Conservation (phyloP, 2,329 filamentous ascomycete species). For the Fusarium heterosporum region DNA sequence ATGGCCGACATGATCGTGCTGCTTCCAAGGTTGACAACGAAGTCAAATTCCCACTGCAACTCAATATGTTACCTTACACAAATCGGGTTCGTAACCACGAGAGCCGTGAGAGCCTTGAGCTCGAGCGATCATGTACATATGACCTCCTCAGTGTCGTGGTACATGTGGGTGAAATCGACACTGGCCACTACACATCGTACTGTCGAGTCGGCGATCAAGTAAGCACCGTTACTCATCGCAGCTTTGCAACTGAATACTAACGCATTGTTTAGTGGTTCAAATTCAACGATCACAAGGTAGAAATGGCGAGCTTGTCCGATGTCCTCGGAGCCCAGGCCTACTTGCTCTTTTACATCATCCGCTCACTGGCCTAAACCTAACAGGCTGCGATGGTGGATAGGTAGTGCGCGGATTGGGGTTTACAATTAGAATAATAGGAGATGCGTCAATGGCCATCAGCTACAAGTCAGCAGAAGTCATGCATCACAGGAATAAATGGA, state of each 20-base stretch:
- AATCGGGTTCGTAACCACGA: slow-evolving; percentile 69
- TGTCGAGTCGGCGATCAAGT: slow-evolving; percentile 80
- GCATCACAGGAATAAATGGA: slow-evolving; percentile 13
- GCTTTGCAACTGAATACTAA: slow-evolving; percentile 2
- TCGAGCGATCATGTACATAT: slow-evolving; percentile 78
- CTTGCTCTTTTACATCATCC: slow-evolving; percentile 85
- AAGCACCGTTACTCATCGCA: slow-evolving; percentile 8
- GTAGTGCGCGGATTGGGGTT: not conserved
- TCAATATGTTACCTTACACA: slow-evolving; percentile 93
- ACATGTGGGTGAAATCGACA: slow-evolving; percentile 92
- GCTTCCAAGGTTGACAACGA: slow-evolving; percentile 90
- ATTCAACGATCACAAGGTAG: slow-evolving; percentile 95
- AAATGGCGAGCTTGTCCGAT: slow-evolving; percentile 83
- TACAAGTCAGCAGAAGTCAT: slow-evolving; percentile 6
- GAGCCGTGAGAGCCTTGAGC: slow-evolving; percentile 65
- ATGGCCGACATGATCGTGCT: slow-evolving; percentile 71
- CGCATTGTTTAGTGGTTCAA: slow-evolving; percentile 79
- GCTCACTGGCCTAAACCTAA: slow-evolving; percentile 62
- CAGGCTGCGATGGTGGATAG: not conserved
- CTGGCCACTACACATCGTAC: slow-evolving; percentile 93
- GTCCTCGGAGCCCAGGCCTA: slow-evolving; percentile 90
- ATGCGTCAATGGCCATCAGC: slow-evolving; percentile 29
- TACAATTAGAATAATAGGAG: not conserved
- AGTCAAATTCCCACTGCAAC: slow-evolving; percentile 84
- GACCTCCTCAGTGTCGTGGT: slow-evolving; percentile 91